Percentiles rank a stretch among this genome's conserved stretches.
Evolutionary conservation across 2,329 filamentous ascomycete genomes (phyloP).

Genomic region (Akanthomyces uredinophilus): DNA sequence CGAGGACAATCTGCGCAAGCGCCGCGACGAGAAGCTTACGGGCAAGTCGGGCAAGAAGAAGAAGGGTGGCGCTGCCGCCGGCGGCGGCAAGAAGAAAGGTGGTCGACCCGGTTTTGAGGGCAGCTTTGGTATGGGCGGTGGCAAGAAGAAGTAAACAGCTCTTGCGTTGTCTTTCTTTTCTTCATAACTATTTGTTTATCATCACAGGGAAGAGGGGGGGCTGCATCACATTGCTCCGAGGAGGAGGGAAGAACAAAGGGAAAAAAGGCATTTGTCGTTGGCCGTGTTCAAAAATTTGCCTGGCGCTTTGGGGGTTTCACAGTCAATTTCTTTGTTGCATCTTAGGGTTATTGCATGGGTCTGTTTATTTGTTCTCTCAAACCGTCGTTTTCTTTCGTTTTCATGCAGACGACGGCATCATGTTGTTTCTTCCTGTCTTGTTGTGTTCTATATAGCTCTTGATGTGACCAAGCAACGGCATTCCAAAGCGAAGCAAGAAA

Average conservation of each 20-base stretch:
- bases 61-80: conserved; percentile 26
- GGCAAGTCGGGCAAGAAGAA: conserved; percentile 58
- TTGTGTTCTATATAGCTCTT: background rate
- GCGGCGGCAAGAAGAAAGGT: conserved; percentile 39
- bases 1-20: conserved; percentile 70
- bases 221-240: background rate
- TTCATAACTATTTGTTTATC: background rate
- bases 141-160: conserved; percentile 36
- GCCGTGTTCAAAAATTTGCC: conserved; percentile 4
- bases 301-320: conserved; percentile 4
- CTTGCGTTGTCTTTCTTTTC: background rate
- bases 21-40: conserved; percentile 65
- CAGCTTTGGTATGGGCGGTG: conserved; percentile 52
- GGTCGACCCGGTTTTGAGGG: conserved; percentile 66
- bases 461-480: background rate
- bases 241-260: background rate
- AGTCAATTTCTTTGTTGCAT: conserved; percentile 4
- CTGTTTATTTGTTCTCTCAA: background rate
- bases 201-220: background rate
- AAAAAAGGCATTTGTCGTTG: background rate
- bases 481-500: background rate
- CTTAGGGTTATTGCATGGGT: background rate
- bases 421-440: background rate
- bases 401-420: background rate
- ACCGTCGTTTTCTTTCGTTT: too few species aligned